Percentiles rank a stretch among this genome's conserved stretches.
These are phyloP conservation scores for Suhomyces atakaporum DNA, from an alignment of 1,139 yeast species.

Conservation along the genomic window DNA sequence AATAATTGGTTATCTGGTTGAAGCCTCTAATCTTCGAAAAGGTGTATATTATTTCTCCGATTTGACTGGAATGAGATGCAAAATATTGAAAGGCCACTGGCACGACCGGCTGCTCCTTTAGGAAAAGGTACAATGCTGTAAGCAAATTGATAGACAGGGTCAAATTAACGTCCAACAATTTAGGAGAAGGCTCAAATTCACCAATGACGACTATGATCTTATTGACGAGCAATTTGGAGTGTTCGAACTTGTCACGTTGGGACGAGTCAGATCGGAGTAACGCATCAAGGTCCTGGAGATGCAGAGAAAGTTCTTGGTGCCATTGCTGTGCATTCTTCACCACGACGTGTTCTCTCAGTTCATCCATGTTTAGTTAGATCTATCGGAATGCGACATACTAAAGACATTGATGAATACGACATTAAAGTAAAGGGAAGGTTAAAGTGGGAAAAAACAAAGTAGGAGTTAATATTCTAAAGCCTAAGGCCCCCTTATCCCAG, in stretches of 20 bases:
- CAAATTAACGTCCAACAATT: constrained; percentile 47
- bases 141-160: constrained; percentile 32
- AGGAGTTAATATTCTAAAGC: too few species aligned
- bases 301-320: constrained; percentile 16
- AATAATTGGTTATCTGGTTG: constrained; percentile 57
- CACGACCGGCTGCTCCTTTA: constrained; percentile 1
- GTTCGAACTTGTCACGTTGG: constrained; percentile 12
- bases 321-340: constrained; percentile 22
- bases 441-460: too few species aligned
- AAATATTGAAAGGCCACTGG: not conserved
- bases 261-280: constrained; percentile 5
- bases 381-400: not conserved
- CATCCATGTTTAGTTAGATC: constrained; percentile 21
- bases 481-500: too few species aligned
- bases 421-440: not conserved
- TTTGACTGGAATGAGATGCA: constrained; percentile 7
- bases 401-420: not conserved
- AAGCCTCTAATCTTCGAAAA: constrained; percentile 67
- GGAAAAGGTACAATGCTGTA: constrained; percentile 28
- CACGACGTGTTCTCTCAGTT: constrained; percentile 19
- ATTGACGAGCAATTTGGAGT: constrained; percentile 10
- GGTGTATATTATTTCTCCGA: constrained; percentile 48
- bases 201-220: constrained; percentile 21
- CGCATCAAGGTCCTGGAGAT: constrained; percentile 2
- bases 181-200: constrained; percentile 60